Evolutionary conservation across 352 stramenopile genomes (phyloP), one percentile per base, ranked within the genome.

Genomic region (Globisporangium abappressorium): DNA sequence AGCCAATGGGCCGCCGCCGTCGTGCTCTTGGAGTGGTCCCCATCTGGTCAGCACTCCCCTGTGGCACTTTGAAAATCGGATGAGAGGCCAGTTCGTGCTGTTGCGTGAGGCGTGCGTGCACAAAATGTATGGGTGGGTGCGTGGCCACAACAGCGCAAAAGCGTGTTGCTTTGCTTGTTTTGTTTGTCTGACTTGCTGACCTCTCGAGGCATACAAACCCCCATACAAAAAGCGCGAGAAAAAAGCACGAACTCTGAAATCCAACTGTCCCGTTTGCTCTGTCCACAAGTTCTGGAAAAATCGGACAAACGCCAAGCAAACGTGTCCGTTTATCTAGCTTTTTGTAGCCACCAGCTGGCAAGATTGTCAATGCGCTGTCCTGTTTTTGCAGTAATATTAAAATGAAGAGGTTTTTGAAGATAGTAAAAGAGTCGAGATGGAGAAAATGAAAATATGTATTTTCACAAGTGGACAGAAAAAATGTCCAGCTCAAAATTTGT

Each of bases 1-100:
- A 38, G 54, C 49, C 49, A 56, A 30, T 51, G 18, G 18, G 18
- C 18, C 49, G 49, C n/a, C 49, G 55, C 55, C 55, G 46, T 59
- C n/a, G 24, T 59, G 26, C 22, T 12, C 20, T 49, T 18, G 15
- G 43, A 14, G 2, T 5, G 6, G 43, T 24, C 5, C 43, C 43
- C 43, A 51, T 51, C 43, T 51, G 43, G 18, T 24, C 18, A 51
- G 18, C 18, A 51, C 43, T 51, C 18, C 18, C 43, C 18, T 49
- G 43, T 51, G 43, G 43, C 43, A 51, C 43, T 51, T 49, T 49
- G 41, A n/a, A 49, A 49, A 5, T 43, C 36, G 36, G 36, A 43
- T 11, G 12, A 46, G 18, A 51, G 43, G 43, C 43, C 43, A 51
- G 43, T 51, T 51, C 43, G 43, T 51, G 20, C 5, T 22, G 43